Percentiles rank a stretch among this genome's conserved stretches.
These are phyloP conservation scores for Chrysophaeum taylorii DNA, from an alignment of 352 stramenopile genomes.

Conservation along the genomic window DNA sequence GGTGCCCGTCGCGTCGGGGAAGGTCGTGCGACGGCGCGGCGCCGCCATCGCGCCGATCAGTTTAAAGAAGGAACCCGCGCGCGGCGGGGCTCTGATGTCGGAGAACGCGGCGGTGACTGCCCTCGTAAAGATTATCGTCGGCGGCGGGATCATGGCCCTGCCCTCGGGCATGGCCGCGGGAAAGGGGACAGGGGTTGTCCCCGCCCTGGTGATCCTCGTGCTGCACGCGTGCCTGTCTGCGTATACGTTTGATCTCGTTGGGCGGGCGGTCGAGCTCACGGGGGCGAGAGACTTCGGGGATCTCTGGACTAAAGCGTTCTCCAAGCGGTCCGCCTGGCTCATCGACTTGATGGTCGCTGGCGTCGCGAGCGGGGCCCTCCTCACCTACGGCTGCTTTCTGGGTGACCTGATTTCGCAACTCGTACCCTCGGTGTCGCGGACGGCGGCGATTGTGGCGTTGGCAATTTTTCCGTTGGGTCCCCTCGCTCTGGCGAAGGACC, in stretches of 20 bases:
- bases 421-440: background rate
- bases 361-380: conserved; percentile 15
- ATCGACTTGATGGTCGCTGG: conserved; percentile 17
- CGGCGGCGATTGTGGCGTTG: conserved; percentile 16
- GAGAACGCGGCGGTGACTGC: background rate
- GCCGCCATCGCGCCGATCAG: no score
- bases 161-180: conserved; percentile 24
- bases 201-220: conserved; percentile 8
- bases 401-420: conserved; percentile 14
- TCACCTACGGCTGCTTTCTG: conserved; percentile 23
- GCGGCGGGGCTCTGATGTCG: no score
- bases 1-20: no score
- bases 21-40: no score
- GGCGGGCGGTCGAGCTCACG: conserved; percentile 16
- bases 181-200: conserved; percentile 12
- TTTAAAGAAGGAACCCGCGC: no score
- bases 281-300: conserved; percentile 14
- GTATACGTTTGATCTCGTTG: conserved; percentile 24
- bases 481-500: conserved; percentile 14
- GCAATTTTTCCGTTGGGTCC: conserved; percentile 8
- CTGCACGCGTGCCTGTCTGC: background rate
- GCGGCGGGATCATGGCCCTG: conserved; percentile 16
- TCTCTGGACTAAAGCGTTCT: conserved; percentile 7
- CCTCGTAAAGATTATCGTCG: conserved; percentile 20
- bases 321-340: background rate